Percentiles rank a stretch among this genome's conserved stretches.
phyloP scores from a whole-genome alignment of 2,329 filamentous ascomycete species.

The Teratosphaeria epicoccoides region DNA sequence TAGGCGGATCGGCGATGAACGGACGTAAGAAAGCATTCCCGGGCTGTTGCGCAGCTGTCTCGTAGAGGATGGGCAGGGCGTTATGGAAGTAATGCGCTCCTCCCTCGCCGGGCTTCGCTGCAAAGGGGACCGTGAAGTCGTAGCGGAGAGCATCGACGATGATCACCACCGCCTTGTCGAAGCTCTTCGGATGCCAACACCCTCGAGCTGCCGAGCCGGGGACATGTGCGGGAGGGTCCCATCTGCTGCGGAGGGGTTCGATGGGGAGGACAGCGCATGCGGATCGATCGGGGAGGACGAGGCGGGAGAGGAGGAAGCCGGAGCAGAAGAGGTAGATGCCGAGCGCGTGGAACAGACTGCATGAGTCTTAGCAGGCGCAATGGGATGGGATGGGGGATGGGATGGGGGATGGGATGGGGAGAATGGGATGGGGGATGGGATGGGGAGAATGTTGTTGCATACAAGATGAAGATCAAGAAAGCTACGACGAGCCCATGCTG shows the following conservation, averaged over 20 bases:
- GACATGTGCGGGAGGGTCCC: constrained; percentile 13
- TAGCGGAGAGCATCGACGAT: constrained; percentile 91
- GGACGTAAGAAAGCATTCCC: constrained; percentile 80
- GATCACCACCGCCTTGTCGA: constrained; percentile 82
- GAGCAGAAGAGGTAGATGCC: constrained; percentile 89
- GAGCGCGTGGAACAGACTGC: constrained; percentile 58
- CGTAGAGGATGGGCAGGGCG: constrained; percentile 75
- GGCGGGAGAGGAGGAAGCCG: constrained; percentile 83
- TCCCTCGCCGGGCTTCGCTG: constrained; percentile 36
- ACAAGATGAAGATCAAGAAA: constrained; percentile 61
- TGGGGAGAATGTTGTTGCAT: not conserved
- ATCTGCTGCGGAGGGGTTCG: constrained; percentile 2
- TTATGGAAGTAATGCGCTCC: constrained; percentile 65
- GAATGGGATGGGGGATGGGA: not conserved
- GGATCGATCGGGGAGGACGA: constrained; percentile 67
- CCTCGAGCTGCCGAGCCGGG: constrained; percentile 46
- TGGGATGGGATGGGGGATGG: not conserved
- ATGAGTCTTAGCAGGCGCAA: constrained; percentile 2
- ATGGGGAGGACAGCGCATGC: constrained; percentile 68
- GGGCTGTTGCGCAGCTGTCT: constrained; percentile 63
- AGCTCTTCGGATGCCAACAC: constrained; percentile 94
- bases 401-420: too few species aligned
- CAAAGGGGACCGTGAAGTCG: constrained; percentile 83
- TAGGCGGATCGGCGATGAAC: constrained; percentile 95
- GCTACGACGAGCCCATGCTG: constrained; percentile 44